Evolutionary conservation across 805 yeast genomes (phyloP).

Genomic region (Yamadazyma nakazawae): DNA sequence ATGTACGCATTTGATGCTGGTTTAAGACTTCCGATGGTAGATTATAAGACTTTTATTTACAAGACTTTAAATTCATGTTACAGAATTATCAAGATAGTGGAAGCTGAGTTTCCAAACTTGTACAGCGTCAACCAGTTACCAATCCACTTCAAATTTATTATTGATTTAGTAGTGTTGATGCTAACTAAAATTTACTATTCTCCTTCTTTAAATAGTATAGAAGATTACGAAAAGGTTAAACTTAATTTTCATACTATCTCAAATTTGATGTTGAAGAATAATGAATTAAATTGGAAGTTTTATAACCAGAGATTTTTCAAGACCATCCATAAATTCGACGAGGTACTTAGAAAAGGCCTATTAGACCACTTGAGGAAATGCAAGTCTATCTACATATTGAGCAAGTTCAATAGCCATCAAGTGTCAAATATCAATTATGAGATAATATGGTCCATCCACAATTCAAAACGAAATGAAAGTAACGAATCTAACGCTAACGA

Average conservation of each 20-base stretch:
- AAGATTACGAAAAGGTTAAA: slow-evolving; percentile 26
- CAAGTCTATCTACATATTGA: slow-evolving; percentile 28
- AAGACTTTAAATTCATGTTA: slow-evolving; percentile 30
- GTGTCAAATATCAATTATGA: slow-evolving; percentile 37
- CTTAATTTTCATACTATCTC: slow-evolving; percentile 21
- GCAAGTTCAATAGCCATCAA: slow-evolving; percentile 32
- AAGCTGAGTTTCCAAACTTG: slow-evolving; percentile 18
- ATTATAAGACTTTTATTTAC: slow-evolving; percentile 26
- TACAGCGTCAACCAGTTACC: slow-evolving; percentile 31
- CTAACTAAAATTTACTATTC: slow-evolving; percentile 31
- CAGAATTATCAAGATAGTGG: slow-evolving; percentile 23
- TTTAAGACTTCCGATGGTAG: slow-evolving; percentile 21
- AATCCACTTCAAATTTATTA: slow-evolving; percentile 37
- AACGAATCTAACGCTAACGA: slow-evolving; percentile 6
- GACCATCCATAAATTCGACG: slow-evolving; percentile 24
- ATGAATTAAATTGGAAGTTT: slow-evolving; percentile 20
- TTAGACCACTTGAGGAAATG: slow-evolving; percentile 16
- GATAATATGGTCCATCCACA: slow-evolving; percentile 37
- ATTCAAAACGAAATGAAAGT: slow-evolving; percentile 11
- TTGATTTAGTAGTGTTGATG: slow-evolving; percentile 31
- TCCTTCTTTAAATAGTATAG: slow-evolving; percentile 24
- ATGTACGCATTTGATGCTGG: slow-evolving; percentile 30
- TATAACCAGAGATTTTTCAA: slow-evolving; percentile 21
- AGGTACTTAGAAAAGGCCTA: slow-evolving; percentile 14
- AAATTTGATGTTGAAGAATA: slow-evolving; percentile 15